Evolutionary conservation across 768 basidiomycete species (phyloP), one percentile per base, ranked within the genome.

Genomic region (Kwoniella pini): DNA sequence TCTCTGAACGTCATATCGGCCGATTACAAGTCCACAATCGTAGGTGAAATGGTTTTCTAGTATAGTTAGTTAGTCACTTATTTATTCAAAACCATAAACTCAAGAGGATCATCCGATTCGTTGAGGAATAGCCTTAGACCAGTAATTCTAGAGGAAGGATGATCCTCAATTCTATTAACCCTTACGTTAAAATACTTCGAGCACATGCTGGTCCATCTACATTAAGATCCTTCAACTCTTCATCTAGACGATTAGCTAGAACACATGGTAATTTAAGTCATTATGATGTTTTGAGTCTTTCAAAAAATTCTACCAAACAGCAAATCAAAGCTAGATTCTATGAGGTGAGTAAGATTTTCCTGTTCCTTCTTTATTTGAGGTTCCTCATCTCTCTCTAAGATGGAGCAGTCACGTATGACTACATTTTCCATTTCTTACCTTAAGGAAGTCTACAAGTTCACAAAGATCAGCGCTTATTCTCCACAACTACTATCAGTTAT

Each of bases 281-380:
- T 45, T 78, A 78, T 56, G 72, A 75, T n/a, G 66, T 62, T 3
- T 52, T 78, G 33, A 65, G 52, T 0, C 28, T 78, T 21, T 61
- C 63, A 1, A 63, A 53, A 56, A 69, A 63, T 31, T 69, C 72
- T 27, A 74, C 70, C 1, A 76, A 70, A 55, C 67, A 75, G 61
- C 75, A 78, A 52, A 63, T 78, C 56, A 78, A 78, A 58, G 74
- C 74, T 12, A 68, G 62, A 40, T 78, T 77, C 56, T 78, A 78
- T 58, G 77, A 76, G 70, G 77, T 78, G 51, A 60, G 74, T 65
- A 11, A 13, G 21, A 5, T 13, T 42, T n/a, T n/a, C n/a, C n/a
- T n/a, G n/a, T n/a, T n/a, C n/a, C n/a, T n/a, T n/a, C n/a, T n/a
- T n/a, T n/a, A n/a, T n/a, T n/a, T n/a, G n/a, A n/a, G n/a, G n/a